Conservation (phyloP, 78 protist species). For the Bigelowiella natans region DNA sequence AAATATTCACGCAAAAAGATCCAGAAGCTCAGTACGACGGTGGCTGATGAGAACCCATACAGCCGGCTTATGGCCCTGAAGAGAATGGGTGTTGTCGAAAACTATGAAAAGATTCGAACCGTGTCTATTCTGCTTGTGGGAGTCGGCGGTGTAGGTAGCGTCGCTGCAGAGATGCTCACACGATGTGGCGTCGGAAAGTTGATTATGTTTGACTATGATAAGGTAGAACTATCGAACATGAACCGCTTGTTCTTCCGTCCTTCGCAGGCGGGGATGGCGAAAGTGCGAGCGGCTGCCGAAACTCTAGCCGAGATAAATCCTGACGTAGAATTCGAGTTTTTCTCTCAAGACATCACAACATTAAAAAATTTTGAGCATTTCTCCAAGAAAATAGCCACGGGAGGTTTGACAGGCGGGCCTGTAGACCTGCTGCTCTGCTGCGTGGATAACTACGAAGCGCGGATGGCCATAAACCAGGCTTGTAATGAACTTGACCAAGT, state of each 20-base stretch:
- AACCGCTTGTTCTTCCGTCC: conserved; percentile 87
- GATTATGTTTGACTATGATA: conserved; percentile 87
- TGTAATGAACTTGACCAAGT: conserved; percentile 47
- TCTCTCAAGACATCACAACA: conserved; percentile 75
- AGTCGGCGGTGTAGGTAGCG: conserved; percentile 84
- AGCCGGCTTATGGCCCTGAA: conserved; percentile 80
- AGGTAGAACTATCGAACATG: conserved; percentile 87
- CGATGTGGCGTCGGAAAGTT: conserved; percentile 96
- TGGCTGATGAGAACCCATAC: background rate
- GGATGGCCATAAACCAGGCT: conserved; percentile 58
- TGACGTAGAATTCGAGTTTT: conserved; percentile 37
- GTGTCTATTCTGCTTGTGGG: conserved; percentile 26
- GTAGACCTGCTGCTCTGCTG: conserved; percentile 81
- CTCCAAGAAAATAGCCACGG: background rate
- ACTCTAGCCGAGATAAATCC: background rate
- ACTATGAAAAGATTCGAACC: conserved; percentile 65
- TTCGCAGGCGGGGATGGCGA: conserved; percentile 75
- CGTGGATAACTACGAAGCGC: conserved; percentile 87
- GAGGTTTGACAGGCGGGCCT: conserved; percentile 3
- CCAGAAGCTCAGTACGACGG: background rate
- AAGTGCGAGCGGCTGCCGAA: conserved; percentile 3
- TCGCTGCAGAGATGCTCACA: conserved; percentile 90
- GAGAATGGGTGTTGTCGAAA: conserved; percentile 84
- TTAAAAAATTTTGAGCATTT: conserved; percentile 58
- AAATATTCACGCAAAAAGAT: background rate